Evolutionary conservation across 345 rosid species (phyloP), one percentile per base, ranked within the genome.

Genomic region (Excoecaria agallocha): DNA sequence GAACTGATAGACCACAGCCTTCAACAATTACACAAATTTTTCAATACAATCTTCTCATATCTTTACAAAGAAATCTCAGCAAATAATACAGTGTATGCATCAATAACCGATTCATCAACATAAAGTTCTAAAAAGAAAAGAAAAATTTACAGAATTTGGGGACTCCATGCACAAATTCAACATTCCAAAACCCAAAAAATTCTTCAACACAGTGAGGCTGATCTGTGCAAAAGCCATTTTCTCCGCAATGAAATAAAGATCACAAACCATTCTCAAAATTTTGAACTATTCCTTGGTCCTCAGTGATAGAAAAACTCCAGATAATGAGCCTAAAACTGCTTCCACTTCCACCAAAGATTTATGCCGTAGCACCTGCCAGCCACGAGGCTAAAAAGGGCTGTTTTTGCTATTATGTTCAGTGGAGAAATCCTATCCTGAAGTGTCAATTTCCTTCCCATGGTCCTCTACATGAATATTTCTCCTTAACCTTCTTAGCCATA

Each of bases 401-500:
- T 69, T 74, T 54, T 22, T 12, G 58, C 72, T 39, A 19, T 7
- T 56, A 39, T 49, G 19, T 10, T 8, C 19, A n/a, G 51, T 35
- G 19, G 58, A 68, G 19, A 70, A 55, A 1, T 48, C 78, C 81
- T 84, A 91, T 80, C 91, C 82, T 20, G 94, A 85, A 45, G 86
- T 81, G 78, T 85, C 92, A 35, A 89, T 80, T 75, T 89, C 92
- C 84, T 94, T 94, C 38, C 97, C 98, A 41, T 85, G 92, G 74
- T 90, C 94, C 41, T 91, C 96, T 30, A 88, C 91, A 0, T 66
- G 80, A 75, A 93, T 83, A 80, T 84, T 91, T 84, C 91, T 87
- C 80, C 87, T 87, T 74, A 95, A 77, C 79, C 98, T 83, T 83
- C 96, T 86, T 60, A 95, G 79, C 99, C 99, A 95, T 75, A 93